phyloP scores from a whole-genome alignment of 1,139 yeast species.

The Sugiyamaella novakii region DNA sequence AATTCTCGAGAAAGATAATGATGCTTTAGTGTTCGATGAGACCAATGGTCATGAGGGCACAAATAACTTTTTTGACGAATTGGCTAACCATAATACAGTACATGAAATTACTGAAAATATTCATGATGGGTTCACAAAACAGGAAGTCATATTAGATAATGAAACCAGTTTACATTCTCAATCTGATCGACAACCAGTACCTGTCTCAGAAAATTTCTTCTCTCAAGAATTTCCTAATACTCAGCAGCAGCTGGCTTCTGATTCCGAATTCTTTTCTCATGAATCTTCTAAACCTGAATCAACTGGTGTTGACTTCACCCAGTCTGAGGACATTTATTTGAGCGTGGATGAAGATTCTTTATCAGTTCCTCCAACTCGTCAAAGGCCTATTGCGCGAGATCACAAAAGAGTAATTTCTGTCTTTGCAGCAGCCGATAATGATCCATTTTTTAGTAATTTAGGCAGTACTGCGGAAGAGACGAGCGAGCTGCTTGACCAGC shows the following conservation, averaged over 20 bases:
- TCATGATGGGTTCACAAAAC: too few relatives aligned
- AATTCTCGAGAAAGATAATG: neutral
- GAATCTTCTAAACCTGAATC: neutral
- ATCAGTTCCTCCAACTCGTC: neutral
- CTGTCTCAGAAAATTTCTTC: slow-evolving; percentile 7
- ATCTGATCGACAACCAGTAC: neutral
- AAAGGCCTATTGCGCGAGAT: neutral
- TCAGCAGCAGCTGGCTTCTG: too few relatives aligned
- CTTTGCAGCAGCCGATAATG: slow-evolving; percentile 28
- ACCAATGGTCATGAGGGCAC: slow-evolving; percentile 8
- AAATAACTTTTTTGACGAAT: slow-evolving; percentile 8
- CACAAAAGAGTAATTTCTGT: slow-evolving; percentile 31
- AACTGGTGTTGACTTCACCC: too few relatives aligned
- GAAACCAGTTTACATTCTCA: too few relatives aligned
- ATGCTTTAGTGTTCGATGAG: neutral
- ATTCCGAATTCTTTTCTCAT: slow-evolving; percentile 9
- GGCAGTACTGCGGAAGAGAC: slow-evolving; percentile 12
- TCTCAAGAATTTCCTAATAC: slow-evolving; percentile 1
- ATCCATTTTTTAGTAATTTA: slow-evolving; percentile 29
- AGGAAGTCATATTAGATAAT: too few relatives aligned
- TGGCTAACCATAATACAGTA: too few relatives aligned
- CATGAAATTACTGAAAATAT: too few relatives aligned
- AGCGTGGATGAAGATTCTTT: neutral
- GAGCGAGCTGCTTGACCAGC: slow-evolving; percentile 9
- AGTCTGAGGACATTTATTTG: too few relatives aligned